Conservation (phyloP, 2,329 filamentous ascomycete species). For the Metarhizium guizhouense region DNA sequence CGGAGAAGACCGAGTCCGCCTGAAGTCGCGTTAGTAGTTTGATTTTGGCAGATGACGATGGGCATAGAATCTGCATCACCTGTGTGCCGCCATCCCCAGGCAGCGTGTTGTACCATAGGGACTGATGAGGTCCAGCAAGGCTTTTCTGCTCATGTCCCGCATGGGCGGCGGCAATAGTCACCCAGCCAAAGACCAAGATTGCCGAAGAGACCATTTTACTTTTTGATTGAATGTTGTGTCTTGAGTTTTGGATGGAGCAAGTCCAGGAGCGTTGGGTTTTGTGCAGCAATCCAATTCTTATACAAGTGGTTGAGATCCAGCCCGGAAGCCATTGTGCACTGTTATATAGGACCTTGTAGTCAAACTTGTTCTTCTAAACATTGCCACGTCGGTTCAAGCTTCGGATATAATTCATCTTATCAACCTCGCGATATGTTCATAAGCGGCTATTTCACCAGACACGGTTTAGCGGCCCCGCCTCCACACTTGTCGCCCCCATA, state of each 20-base stretch:
- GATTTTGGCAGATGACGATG: not conserved
- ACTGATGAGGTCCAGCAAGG: conserved; percentile 60
- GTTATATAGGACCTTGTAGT: too few relatives aligned
- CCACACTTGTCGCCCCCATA: not conserved
- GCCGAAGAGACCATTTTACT: not conserved
- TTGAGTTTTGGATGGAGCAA: too few relatives aligned
- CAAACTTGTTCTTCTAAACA: too few relatives aligned
- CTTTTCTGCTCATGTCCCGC: conserved; percentile 50
- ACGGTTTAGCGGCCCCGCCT: not conserved
- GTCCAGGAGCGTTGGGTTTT: too few relatives aligned
- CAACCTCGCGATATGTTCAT: too few relatives aligned
- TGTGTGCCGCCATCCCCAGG: conserved; percentile 80
- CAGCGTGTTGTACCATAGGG: conserved; percentile 73
- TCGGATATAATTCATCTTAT: too few relatives aligned
- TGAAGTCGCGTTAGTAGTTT: conserved; percentile 21
- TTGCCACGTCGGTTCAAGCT: too few relatives aligned
- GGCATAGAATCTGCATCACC: conserved; percentile 33
- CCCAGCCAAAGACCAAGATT: conserved; percentile 30
- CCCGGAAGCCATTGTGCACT: too few relatives aligned
- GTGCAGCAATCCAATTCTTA: too few relatives aligned
- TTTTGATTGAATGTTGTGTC: not conserved
- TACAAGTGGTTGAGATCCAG: too few relatives aligned
- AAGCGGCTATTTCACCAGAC: not conserved
- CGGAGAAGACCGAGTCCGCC: conserved; percentile 83
- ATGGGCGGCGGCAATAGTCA: conserved; percentile 49